Base-by-base conservation (phyloP, 2,329 filamentous ascomycete species). In the Thielaviopsis ethacetica region DNA sequence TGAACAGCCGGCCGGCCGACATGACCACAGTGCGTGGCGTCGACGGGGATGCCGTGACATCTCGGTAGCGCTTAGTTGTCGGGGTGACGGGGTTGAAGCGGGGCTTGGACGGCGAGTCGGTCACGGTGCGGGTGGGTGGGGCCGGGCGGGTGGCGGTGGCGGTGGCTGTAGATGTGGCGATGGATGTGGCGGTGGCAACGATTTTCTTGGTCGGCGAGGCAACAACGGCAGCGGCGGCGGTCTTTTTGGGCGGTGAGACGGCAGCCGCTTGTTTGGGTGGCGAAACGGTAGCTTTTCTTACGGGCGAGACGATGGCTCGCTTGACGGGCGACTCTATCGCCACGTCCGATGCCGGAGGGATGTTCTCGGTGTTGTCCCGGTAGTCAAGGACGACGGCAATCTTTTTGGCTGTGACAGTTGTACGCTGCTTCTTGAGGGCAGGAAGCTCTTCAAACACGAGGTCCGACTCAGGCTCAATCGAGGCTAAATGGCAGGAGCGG, bases 1-100 rank as follows among this genome's bases (percentile, higher is more conserved):
- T 91, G 65, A 85, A 80, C 41, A 88, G 77, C 67, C 82, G 87
- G 63, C 84, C 87, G 41, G 80, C 79, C 13, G 91, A 82, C 72
- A 88, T 85, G 61, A 95, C 84, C 59, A 88, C 82, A 69, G 94
- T 90, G 61, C 88, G 83, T 51, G 91, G 91, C 5, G 91, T 96
- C 58, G 85, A 77, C 2, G 86, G 85, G 21, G 83, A 78, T 63
- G 81, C 79, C 56, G 81, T 80, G 61, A 91, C 88, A 81, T 96
- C 86, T 70, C 86, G 82, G 67, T 89, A 86, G 64, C 88, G 79
- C 26, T 87, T 84, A 12, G 88, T 91, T 22, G 81, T 81, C 1
- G 88, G 88, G 1, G 84, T 86, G 56, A 83, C 75, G 15, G 81
- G 80, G 41, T 57, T 53, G 50, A 57, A 57, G n/a, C 60, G 60